A percentile compares a stretch with the other conserved stretches of the same genome.
Evolutionary conservation across 345 rosid species (phyloP).

Genomic region (Trapa incisa): DNA sequence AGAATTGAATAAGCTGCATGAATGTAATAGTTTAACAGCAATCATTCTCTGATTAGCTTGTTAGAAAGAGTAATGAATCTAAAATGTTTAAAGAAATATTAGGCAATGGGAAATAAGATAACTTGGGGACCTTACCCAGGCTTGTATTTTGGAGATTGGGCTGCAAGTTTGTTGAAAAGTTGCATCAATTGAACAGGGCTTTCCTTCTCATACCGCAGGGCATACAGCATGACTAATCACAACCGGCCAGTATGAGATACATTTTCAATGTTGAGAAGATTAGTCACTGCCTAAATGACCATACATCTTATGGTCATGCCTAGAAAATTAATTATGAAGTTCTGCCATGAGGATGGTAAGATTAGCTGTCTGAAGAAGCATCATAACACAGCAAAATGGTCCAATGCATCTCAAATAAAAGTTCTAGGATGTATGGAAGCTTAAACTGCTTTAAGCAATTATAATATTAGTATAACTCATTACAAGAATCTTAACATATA

Average conservation of each 20-base stretch:
- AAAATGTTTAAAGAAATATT: neutral
- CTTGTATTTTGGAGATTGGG: slow-evolving; percentile 84
- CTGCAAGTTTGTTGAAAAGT: slow-evolving; percentile 81
- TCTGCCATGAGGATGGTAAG: neutral
- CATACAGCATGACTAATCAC: slow-evolving; percentile 84
- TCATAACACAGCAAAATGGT: neutral
- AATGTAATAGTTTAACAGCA: neutral
- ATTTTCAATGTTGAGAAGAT: slow-evolving; percentile 72
- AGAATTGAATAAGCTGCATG: slow-evolving; percentile 83
- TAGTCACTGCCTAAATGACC: slow-evolving; percentile 73
- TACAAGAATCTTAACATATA: neutral
- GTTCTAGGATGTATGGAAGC: neutral
- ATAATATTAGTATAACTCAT: neutral
- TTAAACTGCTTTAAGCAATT: neutral
- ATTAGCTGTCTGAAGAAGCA: neutral
- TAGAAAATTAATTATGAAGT: neutral
- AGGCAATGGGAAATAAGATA: neutral
- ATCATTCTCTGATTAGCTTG: neutral
- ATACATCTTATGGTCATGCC: neutral
- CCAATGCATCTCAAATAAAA: neutral
- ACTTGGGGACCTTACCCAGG: slow-evolving; percentile 48
- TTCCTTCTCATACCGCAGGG: slow-evolving; percentile 94
- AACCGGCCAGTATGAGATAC: slow-evolving; percentile 74
- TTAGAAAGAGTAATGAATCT: neutral
- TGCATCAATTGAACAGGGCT: slow-evolving; percentile 97